A percentile compares a stretch with the other conserved stretches of the same genome.
phyloP scores from a whole-genome alignment of 495 filamentous ascomycete genomes.

The Podospora fimiseda region DNA sequence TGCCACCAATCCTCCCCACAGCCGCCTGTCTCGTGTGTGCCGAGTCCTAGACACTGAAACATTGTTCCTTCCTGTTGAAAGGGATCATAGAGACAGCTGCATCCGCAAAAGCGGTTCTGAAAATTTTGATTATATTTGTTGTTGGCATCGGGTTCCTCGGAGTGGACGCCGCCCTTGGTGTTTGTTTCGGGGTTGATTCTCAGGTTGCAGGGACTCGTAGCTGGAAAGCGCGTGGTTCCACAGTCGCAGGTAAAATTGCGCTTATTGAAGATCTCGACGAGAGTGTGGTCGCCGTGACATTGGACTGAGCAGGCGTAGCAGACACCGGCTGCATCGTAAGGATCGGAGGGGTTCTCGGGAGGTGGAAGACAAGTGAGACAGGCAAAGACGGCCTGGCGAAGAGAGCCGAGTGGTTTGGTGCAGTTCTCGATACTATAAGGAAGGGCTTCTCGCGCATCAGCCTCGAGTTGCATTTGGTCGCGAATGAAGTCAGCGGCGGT shows the following conservation, averaged over 20 bases:
- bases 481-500: slow-evolving; percentile 89
- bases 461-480: slow-evolving; percentile 83
- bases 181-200: slow-evolving; percentile 68
- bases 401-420: slow-evolving; percentile 75
- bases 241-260: slow-evolving; percentile 96
- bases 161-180: slow-evolving; percentile 66
- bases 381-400: slow-evolving; percentile 81
- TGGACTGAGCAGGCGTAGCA: slow-evolving; percentile 96
- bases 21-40: slow-evolving; percentile 68
- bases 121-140: slow-evolving; percentile 97
- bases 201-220: slow-evolving; percentile 65
- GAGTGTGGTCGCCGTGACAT: slow-evolving; percentile 89
- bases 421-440: slow-evolving; percentile 94
- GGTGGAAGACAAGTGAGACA: slow-evolving; percentile 91
- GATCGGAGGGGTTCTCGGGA: slow-evolving; percentile 49
- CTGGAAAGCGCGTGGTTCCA: slow-evolving; percentile 73
- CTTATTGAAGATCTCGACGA: slow-evolving; percentile 95
- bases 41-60: slow-evolving; percentile 93
- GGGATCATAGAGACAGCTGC: slow-evolving; percentile 76
- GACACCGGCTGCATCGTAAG: slow-evolving; percentile 73
- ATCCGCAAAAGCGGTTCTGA: slow-evolving; percentile 86
- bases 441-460: slow-evolving; percentile 86
- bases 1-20: slow-evolving; percentile 99
- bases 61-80: slow-evolving; percentile 92
- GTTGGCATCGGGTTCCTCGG: slow-evolving; percentile 59